Conservation (phyloP, 2,329 filamentous ascomycete genomes). For the Achaetomium macrosporum region DNA sequence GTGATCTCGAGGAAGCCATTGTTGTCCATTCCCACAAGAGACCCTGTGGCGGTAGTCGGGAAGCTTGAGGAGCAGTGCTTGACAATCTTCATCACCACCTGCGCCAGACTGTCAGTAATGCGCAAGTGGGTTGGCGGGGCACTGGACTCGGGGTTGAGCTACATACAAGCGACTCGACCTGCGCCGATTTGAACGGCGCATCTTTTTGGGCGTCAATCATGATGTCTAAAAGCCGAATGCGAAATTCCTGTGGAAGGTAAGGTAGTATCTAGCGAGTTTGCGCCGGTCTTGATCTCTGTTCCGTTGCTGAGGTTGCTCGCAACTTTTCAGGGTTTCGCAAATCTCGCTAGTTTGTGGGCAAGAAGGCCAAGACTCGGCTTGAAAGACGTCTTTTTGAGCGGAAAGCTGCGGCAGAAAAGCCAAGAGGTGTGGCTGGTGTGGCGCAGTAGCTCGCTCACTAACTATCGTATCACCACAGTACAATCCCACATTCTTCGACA, state of each 20-base stretch:
- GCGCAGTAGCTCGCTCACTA: background rate
- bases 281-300: constrained; percentile 4
- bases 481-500: background rate
- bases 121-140: constrained; percentile 31
- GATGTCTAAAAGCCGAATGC: constrained; percentile 28
- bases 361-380: constrained; percentile 10
- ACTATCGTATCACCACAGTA: no score
- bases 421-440: background rate
- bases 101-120: constrained; percentile 23
- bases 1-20: constrained; percentile 80
- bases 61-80: constrained; percentile 88
- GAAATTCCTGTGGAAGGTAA: background rate
- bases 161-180: constrained; percentile 89
- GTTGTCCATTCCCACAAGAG: constrained; percentile 88
- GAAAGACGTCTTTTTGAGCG: background rate
- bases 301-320: constrained; percentile 13
- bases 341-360: constrained; percentile 27
- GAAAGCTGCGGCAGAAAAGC: background rate
- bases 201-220: constrained; percentile 61
- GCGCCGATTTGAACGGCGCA: constrained; percentile 74
- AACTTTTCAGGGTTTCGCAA: constrained; percentile 22
- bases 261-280: background rate
- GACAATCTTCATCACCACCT: constrained; percentile 97
- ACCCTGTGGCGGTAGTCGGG: constrained; percentile 83
- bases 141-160: constrained; percentile 14